Percentiles rank a stretch among this genome's conserved stretches.
Evolutionary conservation across 805 yeast genomes (phyloP).

Genomic region (Saccharomycopsis vini): DNA sequence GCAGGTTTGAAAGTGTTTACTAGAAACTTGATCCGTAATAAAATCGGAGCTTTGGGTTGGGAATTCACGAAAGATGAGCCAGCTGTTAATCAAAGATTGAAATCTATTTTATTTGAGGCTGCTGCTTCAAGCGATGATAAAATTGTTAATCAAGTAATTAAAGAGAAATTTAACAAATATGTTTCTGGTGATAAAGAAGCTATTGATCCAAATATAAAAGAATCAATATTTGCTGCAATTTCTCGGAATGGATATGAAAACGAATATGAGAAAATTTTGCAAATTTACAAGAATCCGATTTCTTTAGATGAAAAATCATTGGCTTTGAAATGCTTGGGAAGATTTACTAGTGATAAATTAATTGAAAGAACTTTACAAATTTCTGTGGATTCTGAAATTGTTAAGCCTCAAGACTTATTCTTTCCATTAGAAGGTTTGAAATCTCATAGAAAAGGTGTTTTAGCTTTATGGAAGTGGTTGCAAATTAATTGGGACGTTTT

Average conservation of each 20-base stretch:
- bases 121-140: constrained; percentile 48
- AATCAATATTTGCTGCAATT: constrained; percentile 51
- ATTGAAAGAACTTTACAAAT: constrained; percentile 47
- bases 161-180: constrained; percentile 43
- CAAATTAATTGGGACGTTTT: constrained; percentile 65
- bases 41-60: constrained; percentile 56
- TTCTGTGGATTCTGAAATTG: constrained; percentile 48
- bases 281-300: constrained; percentile 51
- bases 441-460: constrained; percentile 53
- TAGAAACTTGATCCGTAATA: constrained; percentile 45
- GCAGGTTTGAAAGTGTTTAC: constrained; percentile 44
- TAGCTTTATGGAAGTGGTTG: constrained; percentile 67
- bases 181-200: constrained; percentile 57
- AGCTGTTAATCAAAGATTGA: constrained; percentile 56
- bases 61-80: constrained; percentile 46
- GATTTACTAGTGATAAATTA: constrained; percentile 43
- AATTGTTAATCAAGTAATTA: constrained; percentile 29
- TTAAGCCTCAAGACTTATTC: constrained; percentile 63
- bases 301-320: constrained; percentile 59
- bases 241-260: constrained; percentile 54
- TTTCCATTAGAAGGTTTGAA: constrained; percentile 71
- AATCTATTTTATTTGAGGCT: constrained; percentile 49
- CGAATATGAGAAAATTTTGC: constrained; percentile 53
- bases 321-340: constrained; percentile 64
- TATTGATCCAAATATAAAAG: constrained; percentile 66